phyloP scores from a whole-genome alignment of 768 basidiomycete genomes.

The Collybiopsis luxurians region DNA sequence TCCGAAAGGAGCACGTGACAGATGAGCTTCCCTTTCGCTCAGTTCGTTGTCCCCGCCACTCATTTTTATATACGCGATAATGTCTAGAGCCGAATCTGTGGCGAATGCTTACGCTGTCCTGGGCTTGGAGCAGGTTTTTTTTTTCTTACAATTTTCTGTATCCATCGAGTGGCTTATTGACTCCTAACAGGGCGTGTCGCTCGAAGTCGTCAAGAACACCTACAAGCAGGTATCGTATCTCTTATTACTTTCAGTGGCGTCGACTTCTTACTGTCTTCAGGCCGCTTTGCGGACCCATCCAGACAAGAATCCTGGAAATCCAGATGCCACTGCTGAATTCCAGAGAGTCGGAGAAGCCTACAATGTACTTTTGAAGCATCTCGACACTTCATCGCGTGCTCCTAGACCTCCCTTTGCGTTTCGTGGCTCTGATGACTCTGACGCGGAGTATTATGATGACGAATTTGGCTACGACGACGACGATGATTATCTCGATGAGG shows the following conservation, averaged over 20 bases:
- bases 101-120: constrained; percentile 39
- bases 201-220: constrained; percentile 62
- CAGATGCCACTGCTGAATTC: constrained; percentile 65
- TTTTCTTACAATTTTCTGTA: background rate
- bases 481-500: constrained; percentile 28
- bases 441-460: constrained; percentile 26
- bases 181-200: constrained; percentile 46
- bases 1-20: too few species aligned
- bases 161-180: too few species aligned
- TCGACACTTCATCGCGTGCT: constrained; percentile 31
- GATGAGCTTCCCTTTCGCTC: too few species aligned
- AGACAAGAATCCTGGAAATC: constrained; percentile 71
- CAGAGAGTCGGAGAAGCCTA: constrained; percentile 72
- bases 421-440: constrained; percentile 8
- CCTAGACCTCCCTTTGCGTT: constrained; percentile 19
- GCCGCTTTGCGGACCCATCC: constrained; percentile 70
- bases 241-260: background rate
- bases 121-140: constrained; percentile 51
- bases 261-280: constrained; percentile 24
- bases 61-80: background rate
- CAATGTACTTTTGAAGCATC: constrained; percentile 52
- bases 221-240: constrained; percentile 58
- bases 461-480: constrained; percentile 31
- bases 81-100: constrained; percentile 3
- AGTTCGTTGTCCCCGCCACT: too few species aligned